phyloP scores from a whole-genome alignment of 805 yeast species.

The Candida glaebosa region DNA sequence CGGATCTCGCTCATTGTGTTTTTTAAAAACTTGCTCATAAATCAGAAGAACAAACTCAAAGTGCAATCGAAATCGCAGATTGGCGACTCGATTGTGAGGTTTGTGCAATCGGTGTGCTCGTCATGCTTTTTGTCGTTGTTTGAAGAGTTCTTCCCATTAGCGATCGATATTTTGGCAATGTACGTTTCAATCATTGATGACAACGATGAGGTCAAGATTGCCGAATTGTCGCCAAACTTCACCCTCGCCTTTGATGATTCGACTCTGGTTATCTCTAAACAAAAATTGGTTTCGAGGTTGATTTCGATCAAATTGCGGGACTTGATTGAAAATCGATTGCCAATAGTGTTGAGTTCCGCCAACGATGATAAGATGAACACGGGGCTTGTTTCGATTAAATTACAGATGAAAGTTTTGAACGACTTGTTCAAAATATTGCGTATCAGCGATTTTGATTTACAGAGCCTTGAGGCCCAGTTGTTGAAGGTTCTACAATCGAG shows the following conservation, averaged over 20 bases:
- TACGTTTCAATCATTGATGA: constrained; percentile 10
- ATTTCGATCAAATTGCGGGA: constrained; percentile 22
- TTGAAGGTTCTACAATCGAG: constrained; percentile 12
- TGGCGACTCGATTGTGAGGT: constrained; percentile 17
- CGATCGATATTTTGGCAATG: constrained; percentile 27
- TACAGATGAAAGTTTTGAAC: constrained; percentile 25
- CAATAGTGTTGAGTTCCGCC: constrained; percentile 21
- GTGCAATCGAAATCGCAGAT: constrained; percentile 22
- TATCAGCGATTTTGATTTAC: constrained; percentile 3
- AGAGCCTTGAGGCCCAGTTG: constrained; percentile 8
- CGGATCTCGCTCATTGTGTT: constrained; percentile 29
- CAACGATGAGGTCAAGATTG: background rate
- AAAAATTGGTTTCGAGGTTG: constrained; percentile 11
- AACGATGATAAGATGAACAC: constrained; percentile 31
- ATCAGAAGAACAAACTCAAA: constrained; percentile 16
- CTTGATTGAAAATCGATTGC: constrained; percentile 22
- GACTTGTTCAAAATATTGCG: constrained; percentile 9
- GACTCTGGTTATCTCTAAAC: constrained; percentile 3
- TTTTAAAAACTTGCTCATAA: constrained; percentile 26
- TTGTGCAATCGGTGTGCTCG: constrained; percentile 18
- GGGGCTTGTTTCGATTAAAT: constrained; percentile 24
- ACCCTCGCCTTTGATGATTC: background rate
- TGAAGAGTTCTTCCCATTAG: constrained; percentile 25
- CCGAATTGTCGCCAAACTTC: constrained; percentile 3
- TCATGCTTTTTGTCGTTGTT: constrained; percentile 31